Conservation (phyloP, 805 yeast genomes). For the Wickerhamomyces hampshirensis region DNA sequence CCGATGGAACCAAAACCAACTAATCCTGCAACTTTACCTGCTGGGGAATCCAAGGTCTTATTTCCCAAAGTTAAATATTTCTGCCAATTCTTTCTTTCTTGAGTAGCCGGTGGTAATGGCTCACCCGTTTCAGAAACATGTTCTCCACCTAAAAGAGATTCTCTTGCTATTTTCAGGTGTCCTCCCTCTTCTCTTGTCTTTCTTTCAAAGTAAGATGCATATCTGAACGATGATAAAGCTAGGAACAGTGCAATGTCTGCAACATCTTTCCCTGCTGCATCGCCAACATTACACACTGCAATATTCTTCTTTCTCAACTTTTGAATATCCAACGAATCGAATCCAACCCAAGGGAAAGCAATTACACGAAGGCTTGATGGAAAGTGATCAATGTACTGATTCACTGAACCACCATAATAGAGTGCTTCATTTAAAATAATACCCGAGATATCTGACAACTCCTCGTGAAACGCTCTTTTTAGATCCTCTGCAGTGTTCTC, state of each 20-base stretch:
- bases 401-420: slow-evolving; percentile 35
- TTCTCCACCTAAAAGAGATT: slow-evolving; percentile 26
- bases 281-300: slow-evolving; percentile 55
- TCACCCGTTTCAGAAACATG: slow-evolving; percentile 31
- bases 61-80: slow-evolving; percentile 43
- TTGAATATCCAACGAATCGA: slow-evolving; percentile 44
- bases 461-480: slow-evolving; percentile 33
- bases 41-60: slow-evolving; percentile 43
- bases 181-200: slow-evolving; percentile 32
- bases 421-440: slow-evolving; percentile 55
- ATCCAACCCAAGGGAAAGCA: slow-evolving; percentile 57
- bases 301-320: slow-evolving; percentile 43
- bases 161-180: slow-evolving; percentile 40
- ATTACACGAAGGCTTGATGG: slow-evolving; percentile 46
- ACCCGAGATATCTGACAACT: slow-evolving; percentile 41
- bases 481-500: slow-evolving; percentile 34
- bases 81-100: slow-evolving; percentile 34
- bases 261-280: slow-evolving; percentile 57
- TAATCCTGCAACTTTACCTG: slow-evolving; percentile 51
- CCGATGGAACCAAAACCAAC: slow-evolving; percentile 79
- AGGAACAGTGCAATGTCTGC: slow-evolving; percentile 64
- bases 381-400: slow-evolving; percentile 36
- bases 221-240: slow-evolving; percentile 55
- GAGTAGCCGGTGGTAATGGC: slow-evolving; percentile 11
- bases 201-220: slow-evolving; percentile 42